Evolutionary conservation across 1,139 yeast genomes (phyloP).

Genomic region (Candida gigantensis): DNA sequence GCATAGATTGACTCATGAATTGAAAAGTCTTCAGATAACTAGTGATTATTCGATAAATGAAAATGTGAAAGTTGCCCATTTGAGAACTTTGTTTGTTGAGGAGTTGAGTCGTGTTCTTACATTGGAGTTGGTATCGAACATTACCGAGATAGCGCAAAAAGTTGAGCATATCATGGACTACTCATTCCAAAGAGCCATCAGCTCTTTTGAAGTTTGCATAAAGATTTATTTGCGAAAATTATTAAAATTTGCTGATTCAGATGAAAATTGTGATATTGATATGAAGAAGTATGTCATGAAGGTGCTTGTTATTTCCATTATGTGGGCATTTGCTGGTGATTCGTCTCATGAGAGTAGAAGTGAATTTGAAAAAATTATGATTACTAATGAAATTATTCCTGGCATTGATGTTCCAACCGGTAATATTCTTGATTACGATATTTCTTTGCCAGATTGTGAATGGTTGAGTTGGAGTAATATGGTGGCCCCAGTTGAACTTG

Average conservation of each 20-base stretch:
- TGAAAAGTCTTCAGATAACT: constrained; percentile 11
- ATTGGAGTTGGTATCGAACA: background rate
- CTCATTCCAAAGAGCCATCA: constrained; percentile 37
- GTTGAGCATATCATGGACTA: constrained; percentile 58
- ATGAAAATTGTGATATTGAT: constrained; percentile 19
- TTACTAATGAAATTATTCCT: constrained; percentile 19
- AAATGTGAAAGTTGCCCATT: background rate
- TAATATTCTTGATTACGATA: constrained; percentile 43
- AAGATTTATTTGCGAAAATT: constrained; percentile 25
- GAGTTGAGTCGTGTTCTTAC: constrained; percentile 2
- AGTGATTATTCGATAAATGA: constrained; percentile 10
- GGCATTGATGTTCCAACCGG: constrained; percentile 17
- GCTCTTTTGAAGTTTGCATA: constrained; percentile 34
- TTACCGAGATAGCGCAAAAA: constrained; percentile 16
- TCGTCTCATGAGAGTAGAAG: constrained; percentile 39
- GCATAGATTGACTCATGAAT: constrained; percentile 26
- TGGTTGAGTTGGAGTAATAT: constrained; percentile 50
- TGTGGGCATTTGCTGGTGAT: constrained; percentile 78
- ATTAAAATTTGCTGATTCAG: constrained; percentile 14
- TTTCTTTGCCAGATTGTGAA: constrained; percentile 46
- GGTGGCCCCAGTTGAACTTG: constrained; percentile 54
- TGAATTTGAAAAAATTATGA: constrained; percentile 36
- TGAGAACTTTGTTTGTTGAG: constrained; percentile 2
- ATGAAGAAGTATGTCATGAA: constrained; percentile 33
- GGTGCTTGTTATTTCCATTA: constrained; percentile 44